Base-by-base conservation (phyloP, 306 rosid species). In the Cicer chorassanicum region DNA sequence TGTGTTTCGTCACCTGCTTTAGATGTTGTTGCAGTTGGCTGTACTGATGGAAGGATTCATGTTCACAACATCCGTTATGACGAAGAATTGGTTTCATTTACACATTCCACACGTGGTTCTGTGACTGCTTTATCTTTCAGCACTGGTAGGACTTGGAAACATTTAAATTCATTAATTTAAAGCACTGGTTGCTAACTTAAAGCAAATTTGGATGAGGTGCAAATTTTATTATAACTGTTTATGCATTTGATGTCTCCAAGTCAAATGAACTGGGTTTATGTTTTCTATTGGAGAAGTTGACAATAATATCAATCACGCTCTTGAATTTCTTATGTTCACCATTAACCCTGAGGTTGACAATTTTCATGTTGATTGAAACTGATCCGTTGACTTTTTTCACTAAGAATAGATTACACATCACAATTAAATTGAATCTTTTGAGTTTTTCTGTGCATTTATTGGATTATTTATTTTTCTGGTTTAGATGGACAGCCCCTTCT, bases 401-500 rank as follows among this genome's bases (percentile, higher is more conserved):
- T 70, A 53, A 54, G 8, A 69, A 80, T 57, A 24, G 51, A 39
- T 24, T 24, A 48, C 70, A 57, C 9, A 13, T 40, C 42, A 21
- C 56, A 80, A 21, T 67, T 40, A 7, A 11, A 70, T n/a, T n/a
- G 13, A 41, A 11, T 46, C 41, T 49, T 1, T 63, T 76, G 4
- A 13, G 49, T 12, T 8, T 14, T 51, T 66, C 19, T 39, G 71
- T 64, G 63, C 46, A 29, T 68, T 76, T 40, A 39, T 61, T 70
- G 16, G 65, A 69, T 40, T 16, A 11, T 59, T 60, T 53, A 13
- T 66, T 82, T 9, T 48, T 78, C 51, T 71, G 46, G 68, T 78
- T 73, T 77, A 94, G 98, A 94, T 80, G 97, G 96, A 61, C 94
- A 90, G 74, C 98, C 98, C 41, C 91, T 94, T 87, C 88, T 94